A percentile compares a stretch with the other conserved stretches of the same genome.
phyloP scores from a whole-genome alignment of 208 protist genomes.

The Borovskyia barvae region DNA sequence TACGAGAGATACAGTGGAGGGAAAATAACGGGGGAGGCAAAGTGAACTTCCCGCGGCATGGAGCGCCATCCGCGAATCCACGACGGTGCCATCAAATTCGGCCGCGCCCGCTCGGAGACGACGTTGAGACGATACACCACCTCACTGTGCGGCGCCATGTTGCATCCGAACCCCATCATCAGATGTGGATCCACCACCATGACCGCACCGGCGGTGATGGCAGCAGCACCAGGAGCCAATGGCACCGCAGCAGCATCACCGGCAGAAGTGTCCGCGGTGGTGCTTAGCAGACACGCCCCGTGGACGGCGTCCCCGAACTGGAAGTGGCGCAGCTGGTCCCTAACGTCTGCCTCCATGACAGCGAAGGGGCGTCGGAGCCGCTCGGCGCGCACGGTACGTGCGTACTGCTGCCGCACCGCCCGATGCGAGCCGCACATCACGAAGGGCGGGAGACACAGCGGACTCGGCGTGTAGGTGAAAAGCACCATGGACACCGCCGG shows the following conservation, averaged over 20 bases:
- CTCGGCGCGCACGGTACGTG: constrained; percentile 32
- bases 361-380: constrained; percentile 55
- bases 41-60: constrained; percentile 68
- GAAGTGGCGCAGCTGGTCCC: constrained; percentile 70
- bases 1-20: constrained; percentile 46
- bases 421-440: constrained; percentile 70
- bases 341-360: constrained; percentile 69
- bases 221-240: background rate
- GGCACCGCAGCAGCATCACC: background rate
- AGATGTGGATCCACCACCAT: constrained; percentile 80
- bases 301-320: constrained; percentile 56
- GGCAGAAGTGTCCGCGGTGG: background rate
- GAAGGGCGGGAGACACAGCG: constrained; percentile 44
- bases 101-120: constrained; percentile 44
- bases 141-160: constrained; percentile 48
- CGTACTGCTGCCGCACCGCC: constrained; percentile 68
- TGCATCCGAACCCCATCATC: constrained; percentile 75
- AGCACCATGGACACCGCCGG: constrained; percentile 70
- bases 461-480: constrained; percentile 62
- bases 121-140: constrained; percentile 75
- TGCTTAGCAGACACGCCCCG: constrained; percentile 21
- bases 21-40: constrained; percentile 71
- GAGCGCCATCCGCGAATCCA: constrained; percentile 84
- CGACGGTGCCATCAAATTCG: constrained; percentile 57
- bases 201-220: constrained; percentile 56